Evolutionary conservation across 805 yeast genomes (phyloP).

Genomic region (Kodamaea fukazawae): DNA sequence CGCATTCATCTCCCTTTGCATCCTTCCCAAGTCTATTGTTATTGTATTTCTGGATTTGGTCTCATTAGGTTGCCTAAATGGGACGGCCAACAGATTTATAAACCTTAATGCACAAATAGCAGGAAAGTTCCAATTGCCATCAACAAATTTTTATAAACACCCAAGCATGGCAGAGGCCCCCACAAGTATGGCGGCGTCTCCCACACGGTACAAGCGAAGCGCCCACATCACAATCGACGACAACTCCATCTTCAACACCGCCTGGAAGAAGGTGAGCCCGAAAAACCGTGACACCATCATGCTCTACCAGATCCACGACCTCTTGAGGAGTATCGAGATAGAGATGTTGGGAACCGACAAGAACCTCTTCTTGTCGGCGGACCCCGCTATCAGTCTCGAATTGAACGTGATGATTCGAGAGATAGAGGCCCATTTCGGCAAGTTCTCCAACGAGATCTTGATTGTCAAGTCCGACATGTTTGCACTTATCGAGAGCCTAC

Average conservation of each 20-base stretch:
- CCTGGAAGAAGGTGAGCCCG: conserved; percentile 9
- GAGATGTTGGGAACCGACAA: conserved; percentile 7
- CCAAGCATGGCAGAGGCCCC: background rate
- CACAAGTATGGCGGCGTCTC: background rate
- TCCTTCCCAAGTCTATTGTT: too few relatives aligned
- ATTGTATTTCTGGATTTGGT: too few relatives aligned
- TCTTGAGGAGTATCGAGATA: conserved; percentile 11
- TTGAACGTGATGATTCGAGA: conserved; percentile 7
- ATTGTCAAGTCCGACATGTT: conserved; percentile 14
- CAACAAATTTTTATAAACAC: too few relatives aligned
- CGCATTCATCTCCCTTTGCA: too few relatives aligned
- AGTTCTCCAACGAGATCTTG: conserved; percentile 7
- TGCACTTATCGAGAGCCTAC: conserved; percentile 12
- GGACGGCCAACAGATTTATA: too few relatives aligned
- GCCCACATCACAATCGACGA: conserved; percentile 5
- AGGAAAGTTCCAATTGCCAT: too few relatives aligned
- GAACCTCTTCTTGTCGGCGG: conserved; percentile 7
- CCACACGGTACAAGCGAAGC: conserved; percentile 3
- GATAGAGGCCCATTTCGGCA: conserved; percentile 9
- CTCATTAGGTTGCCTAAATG: too few relatives aligned
- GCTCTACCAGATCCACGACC: conserved; percentile 6
- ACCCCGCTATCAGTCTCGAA: conserved; percentile 6
- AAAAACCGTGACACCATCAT: conserved; percentile 1
- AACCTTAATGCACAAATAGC: too few relatives aligned
- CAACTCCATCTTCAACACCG: conserved; percentile 8